Evolutionary conservation across 164 flowering plant species (phyloP).

Genomic region (Aristolochia fimbriata): DNA sequence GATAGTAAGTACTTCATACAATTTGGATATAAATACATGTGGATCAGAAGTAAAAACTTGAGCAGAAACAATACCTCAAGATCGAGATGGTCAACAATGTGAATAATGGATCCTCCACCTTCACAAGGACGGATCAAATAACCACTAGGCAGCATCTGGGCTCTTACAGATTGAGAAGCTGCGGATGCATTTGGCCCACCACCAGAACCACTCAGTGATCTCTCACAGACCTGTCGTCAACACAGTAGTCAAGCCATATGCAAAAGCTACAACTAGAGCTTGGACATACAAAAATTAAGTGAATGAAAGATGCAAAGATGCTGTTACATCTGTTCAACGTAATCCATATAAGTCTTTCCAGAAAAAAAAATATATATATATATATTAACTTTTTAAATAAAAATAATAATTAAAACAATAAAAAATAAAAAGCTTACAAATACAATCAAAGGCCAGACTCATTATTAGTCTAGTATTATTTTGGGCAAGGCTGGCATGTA

Average conservation of each 20-base stretch:
- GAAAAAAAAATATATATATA: too few relatives aligned
- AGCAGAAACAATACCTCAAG: slow-evolving; percentile 44
- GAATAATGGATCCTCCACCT: slow-evolving; percentile 91
- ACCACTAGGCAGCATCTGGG: slow-evolving; percentile 89
- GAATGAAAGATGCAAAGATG: too few relatives aligned
- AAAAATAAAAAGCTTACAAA: too few relatives aligned
- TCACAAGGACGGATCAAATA: slow-evolving; percentile 87
- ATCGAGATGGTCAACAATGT: slow-evolving; percentile 90
- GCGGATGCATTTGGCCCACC: slow-evolving; percentile 62
- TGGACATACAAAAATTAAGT: too few relatives aligned
- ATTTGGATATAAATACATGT: neutral
- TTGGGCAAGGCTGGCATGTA: neutral
- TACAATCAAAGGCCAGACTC: neutral
- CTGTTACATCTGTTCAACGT: too few relatives aligned
- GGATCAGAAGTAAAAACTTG: neutral
- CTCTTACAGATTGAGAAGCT: slow-evolving; percentile 74
- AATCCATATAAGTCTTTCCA: too few relatives aligned
- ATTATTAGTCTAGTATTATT: neutral
- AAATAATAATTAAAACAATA: too few relatives aligned
- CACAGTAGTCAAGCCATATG: too few relatives aligned
- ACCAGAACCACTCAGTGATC: slow-evolving; percentile 83
- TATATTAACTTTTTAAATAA: too few relatives aligned
- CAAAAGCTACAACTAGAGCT: too few relatives aligned
- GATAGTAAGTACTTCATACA: neutral
- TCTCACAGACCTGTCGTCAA: slow-evolving; percentile 65